phyloP scores from a whole-genome alignment of 805 yeast species.

The Deakozyma indianensis region DNA sequence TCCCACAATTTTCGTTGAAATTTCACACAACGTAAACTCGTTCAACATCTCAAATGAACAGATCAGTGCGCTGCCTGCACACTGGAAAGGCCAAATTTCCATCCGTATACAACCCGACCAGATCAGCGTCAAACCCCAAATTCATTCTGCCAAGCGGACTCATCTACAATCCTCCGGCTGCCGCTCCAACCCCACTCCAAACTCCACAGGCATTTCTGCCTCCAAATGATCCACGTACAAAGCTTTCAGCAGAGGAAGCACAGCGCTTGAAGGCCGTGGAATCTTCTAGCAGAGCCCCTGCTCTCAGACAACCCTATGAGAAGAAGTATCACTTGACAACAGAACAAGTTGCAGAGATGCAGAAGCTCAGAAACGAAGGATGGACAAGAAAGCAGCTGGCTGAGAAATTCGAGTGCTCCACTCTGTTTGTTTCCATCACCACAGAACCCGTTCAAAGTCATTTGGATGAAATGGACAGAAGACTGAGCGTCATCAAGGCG shows the following conservation, averaged over 20 bases:
- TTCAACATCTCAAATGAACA: too few species aligned
- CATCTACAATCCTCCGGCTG: slow-evolving; percentile 48
- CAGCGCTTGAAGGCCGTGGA: slow-evolving; percentile 13
- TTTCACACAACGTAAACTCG: too few species aligned
- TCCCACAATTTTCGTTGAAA: too few species aligned
- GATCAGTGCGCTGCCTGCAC: not conserved
- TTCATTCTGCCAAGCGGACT: slow-evolving; percentile 44
- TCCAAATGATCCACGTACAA: slow-evolving; percentile 39
- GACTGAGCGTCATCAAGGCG: slow-evolving; percentile 31
- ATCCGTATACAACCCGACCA: slow-evolving; percentile 41
- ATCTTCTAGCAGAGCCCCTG: slow-evolving; percentile 20
- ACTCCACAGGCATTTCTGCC: slow-evolving; percentile 67
- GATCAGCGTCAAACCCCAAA: slow-evolving; percentile 55
- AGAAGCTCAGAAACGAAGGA: slow-evolving; percentile 32
- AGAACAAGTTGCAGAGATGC: slow-evolving; percentile 43
- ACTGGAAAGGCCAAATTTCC: slow-evolving; percentile 27
- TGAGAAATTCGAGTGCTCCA: slow-evolving; percentile 38
- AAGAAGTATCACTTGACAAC: slow-evolving; percentile 43
- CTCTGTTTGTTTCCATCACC: slow-evolving; percentile 38
- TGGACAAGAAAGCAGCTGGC: slow-evolving; percentile 57
- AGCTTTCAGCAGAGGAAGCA: slow-evolving; percentile 15
- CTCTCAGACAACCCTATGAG: slow-evolving; percentile 20
- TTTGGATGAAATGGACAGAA: slow-evolving; percentile 29
- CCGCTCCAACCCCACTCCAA: slow-evolving; percentile 38
- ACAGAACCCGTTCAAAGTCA: slow-evolving; percentile 27